phyloP scores from a whole-genome alignment of 371 early-diverging fungal species.

The Fennellomyces sp. region DNA sequence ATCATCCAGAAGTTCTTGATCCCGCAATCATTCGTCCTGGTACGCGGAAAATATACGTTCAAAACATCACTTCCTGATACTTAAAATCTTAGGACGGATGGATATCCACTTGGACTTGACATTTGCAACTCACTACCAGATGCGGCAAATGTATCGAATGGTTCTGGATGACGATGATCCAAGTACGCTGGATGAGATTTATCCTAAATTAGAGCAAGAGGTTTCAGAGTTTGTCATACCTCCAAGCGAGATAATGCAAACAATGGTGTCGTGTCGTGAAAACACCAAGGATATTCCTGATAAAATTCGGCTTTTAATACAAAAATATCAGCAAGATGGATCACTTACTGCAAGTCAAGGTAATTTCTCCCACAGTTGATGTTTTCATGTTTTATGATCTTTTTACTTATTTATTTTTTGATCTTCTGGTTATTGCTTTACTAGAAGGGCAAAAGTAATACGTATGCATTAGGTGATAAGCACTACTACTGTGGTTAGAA shows the following conservation, averaged over 20 bases:
- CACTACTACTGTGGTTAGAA: too few species aligned
- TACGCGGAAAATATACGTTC: not conserved
- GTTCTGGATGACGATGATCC: constrained; percentile 38
- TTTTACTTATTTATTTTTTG: too few species aligned
- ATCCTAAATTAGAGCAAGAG: constrained; percentile 23
- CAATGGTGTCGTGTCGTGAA: constrained; percentile 37
- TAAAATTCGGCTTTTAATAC: constrained; percentile 14
- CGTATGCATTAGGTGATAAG: too few species aligned
- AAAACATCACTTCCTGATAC: not conserved
- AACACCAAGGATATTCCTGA: constrained; percentile 15
- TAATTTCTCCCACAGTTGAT: too few species aligned
- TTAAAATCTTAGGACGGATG: constrained; percentile 64
- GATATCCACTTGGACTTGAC: constrained; percentile 79
- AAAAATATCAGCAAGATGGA: constrained; percentile 7
- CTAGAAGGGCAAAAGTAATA: too few species aligned
- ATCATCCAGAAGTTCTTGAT: constrained; percentile 82
- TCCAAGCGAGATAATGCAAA: constrained; percentile 49
- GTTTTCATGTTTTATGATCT: too few species aligned
- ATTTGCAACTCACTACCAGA: constrained; percentile 62
- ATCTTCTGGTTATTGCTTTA: too few species aligned
- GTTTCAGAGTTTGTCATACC: constrained; percentile 42
- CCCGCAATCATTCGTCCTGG: constrained; percentile 87
- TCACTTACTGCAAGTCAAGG: too few species aligned
- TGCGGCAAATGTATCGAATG: constrained; percentile 53
- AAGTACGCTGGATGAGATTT: constrained; percentile 26